Percentiles rank a stretch among this genome's conserved stretches.
These are phyloP conservation scores for Rubus parviflorus DNA, from an alignment of 306 rosid species.

Conservation along the genomic window DNA sequence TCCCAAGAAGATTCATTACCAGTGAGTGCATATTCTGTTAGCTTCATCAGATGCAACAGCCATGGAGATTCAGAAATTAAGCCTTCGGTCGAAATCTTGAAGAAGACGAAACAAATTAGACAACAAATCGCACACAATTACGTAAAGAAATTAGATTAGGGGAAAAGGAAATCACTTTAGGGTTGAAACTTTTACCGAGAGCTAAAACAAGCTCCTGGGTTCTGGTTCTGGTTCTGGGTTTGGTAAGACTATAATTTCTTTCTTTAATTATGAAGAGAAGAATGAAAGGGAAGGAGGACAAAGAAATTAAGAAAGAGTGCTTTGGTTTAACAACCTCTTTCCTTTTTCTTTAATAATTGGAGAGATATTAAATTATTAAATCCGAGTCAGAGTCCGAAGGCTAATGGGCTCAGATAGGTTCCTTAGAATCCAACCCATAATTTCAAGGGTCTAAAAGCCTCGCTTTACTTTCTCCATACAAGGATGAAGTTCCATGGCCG, in stretches of 20 bases:
- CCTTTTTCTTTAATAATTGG: not conserved
- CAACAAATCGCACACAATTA: not conserved
- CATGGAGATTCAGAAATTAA: conserved; percentile 40
- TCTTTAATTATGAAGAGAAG: not conserved
- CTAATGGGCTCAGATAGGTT: too few species aligned
- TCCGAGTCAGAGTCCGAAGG: too few species aligned
- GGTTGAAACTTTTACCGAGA: conserved; percentile 6
- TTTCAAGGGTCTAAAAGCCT: too few species aligned
- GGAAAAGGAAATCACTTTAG: not conserved
- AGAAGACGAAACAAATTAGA: conserved; percentile 18
- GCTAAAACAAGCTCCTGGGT: not conserved
- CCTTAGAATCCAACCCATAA: too few species aligned
- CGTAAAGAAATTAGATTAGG: not conserved
- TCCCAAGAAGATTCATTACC: conserved; percentile 40
- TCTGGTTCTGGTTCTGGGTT: not conserved
- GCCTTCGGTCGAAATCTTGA: conserved; percentile 19
- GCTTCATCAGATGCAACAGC: conserved; percentile 59
- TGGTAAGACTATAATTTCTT: not conserved
- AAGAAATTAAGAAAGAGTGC: not conserved
- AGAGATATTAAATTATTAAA: not conserved
- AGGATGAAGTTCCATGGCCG: too few species aligned
- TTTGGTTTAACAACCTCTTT: not conserved
- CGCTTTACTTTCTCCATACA: too few species aligned
- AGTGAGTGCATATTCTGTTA: conserved; percentile 66
- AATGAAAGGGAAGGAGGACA: not conserved